Evolutionary conservation across 31 red algal species (phyloP).

Genomic region (Endocladia muricata): DNA sequence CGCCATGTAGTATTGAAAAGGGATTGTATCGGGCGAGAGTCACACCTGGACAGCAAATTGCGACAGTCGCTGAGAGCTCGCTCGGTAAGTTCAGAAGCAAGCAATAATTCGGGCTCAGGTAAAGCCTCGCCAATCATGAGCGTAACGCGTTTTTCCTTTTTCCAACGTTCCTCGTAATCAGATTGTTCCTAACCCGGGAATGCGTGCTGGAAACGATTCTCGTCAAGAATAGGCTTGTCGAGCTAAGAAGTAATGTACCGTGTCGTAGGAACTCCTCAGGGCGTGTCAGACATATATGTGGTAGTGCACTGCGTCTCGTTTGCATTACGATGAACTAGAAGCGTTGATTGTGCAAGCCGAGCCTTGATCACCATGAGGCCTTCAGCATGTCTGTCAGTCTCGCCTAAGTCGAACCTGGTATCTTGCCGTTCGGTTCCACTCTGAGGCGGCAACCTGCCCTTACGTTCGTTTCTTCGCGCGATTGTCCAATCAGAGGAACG

Average conservation of each 20-base stretch:
- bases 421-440: neutral
- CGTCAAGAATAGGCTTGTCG: neutral
- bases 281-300: neutral
- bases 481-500: neutral
- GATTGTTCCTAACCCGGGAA: neutral
- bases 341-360: neutral
- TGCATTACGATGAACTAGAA: neutral
- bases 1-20: neutral
- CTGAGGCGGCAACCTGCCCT: neutral
- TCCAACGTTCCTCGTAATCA: neutral
- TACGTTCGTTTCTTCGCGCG: neutral
- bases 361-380: neutral
- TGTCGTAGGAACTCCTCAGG: constrained; percentile 4
- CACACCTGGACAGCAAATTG: neutral
- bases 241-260: neutral
- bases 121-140: constrained; percentile 1
- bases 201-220: neutral
- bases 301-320: constrained; percentile 3
- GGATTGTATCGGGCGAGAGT: neutral
- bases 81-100: neutral
- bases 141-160: constrained; percentile 8
- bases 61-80: neutral
- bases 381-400: neutral
- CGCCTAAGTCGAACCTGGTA: neutral
- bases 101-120: constrained; percentile 1